Evolutionary conservation across 2,329 filamentous ascomycete genomes (phyloP), one percentile per base, ranked within the genome.

Genomic region (Ramichloridium luteum): DNA sequence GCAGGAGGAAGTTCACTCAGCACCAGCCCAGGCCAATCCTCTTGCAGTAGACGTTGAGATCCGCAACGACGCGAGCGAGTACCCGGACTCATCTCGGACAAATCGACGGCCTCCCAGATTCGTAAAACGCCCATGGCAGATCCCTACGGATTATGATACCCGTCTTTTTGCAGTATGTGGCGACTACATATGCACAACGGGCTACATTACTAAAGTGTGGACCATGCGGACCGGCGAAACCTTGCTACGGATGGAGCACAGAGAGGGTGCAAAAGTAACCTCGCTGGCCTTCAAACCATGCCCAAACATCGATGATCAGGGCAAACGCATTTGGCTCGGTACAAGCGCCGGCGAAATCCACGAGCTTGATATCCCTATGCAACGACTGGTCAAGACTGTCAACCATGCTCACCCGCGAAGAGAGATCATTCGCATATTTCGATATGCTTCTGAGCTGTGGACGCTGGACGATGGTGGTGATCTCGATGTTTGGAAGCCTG

Each of bases 361-460:
- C 51, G 90, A 98, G 58, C 70, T 93, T 27, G 86, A 98, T 53
- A 72, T 96, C 33, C 62, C 67, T 2, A 77, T 75, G 1, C 77
- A 86, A 49, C 73, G 69, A 20, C 66, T 93, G 27, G 65, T 82
- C 10, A 65, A 70, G 16, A 79, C 70, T 12, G 82, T 80, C 46
- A 60, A 70, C 2, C 74, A 67, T 30, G 80, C 81, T 2, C 90
- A 96, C 48, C 74, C 76, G 5, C 74, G 82, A 25, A 70, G 75
- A 39, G 82, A 93, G 45, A 71, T 98, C 30, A 72, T 82, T 41
- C 83, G 77, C 46, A 93, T 98, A 25, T 80, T 83, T 51, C 75
- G 90, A 23, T 80, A 92, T 54, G 78, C 74, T 40, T 83, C 84
- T 44, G 82, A 94, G 49, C 72, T 98, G 54, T 98, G 90, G 90